Conservation (phyloP, 2,329 filamentous ascomycete genomes). For the Aureobasidium leucospermi region DNA sequence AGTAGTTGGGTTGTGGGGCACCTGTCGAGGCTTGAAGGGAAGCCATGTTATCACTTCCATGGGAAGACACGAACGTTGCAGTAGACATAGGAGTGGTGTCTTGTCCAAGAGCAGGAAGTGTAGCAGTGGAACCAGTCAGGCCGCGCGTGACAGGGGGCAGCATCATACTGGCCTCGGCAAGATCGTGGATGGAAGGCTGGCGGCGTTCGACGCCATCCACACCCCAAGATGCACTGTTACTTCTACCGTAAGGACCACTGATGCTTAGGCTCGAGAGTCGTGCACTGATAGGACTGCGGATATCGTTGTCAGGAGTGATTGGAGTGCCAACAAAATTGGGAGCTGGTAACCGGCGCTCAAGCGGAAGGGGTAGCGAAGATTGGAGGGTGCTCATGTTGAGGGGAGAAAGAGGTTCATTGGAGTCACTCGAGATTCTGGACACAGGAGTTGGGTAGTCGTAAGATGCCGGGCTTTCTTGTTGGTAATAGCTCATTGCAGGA, state of each 20-base stretch:
- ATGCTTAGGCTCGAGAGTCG: neutral
- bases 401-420: conserved; percentile 23
- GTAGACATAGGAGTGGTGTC: neutral
- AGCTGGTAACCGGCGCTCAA: conserved; percentile 26
- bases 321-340: conserved; percentile 17
- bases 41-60: neutral
- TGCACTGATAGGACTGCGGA: neutral
- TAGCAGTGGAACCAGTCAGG: neutral
- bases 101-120: neutral
- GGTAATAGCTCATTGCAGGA: conserved; percentile 19
- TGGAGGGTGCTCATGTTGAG: conserved; percentile 29
- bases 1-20: neutral
- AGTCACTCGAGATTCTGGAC: conserved; percentile 7
- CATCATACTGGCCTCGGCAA: conserved; percentile 12
- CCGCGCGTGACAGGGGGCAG: conserved; percentile 10
- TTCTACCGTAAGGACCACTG: neutral
- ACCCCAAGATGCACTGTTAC: neutral
- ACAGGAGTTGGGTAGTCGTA: conserved; percentile 26
- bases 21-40: neutral
- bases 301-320: conserved; percentile 4
- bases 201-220: neutral
- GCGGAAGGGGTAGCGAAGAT: conserved; percentile 26
- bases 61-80: neutral
- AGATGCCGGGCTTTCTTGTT: conserved; percentile 19
- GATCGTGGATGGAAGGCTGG: conserved; percentile 6